phyloP scores from a whole-genome alignment of 2,329 filamentous ascomycete genomes.

The Fusarium sublunatum region DNA sequence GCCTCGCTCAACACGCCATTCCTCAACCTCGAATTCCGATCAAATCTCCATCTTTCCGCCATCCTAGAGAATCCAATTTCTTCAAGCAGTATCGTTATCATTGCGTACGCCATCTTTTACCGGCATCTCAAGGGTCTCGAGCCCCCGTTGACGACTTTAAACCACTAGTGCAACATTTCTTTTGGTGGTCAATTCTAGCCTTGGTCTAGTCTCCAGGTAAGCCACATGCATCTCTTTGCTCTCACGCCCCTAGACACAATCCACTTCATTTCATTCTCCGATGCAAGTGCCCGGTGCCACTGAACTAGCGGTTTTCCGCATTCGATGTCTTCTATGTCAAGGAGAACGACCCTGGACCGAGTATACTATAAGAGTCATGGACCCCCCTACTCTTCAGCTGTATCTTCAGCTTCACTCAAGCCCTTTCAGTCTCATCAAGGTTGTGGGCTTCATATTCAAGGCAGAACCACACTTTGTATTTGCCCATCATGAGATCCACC shows the following conservation, averaged over 20 bases:
- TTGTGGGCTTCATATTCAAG: constrained; percentile 22
- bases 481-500: constrained; percentile 40
- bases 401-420: constrained; percentile 17
- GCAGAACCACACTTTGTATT: constrained; percentile 6
- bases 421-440: constrained; percentile 20
- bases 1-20: constrained; percentile 8
- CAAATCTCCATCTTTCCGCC: constrained; percentile 20
- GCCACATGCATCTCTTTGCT: constrained; percentile 33
- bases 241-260: constrained; percentile 36
- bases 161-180: constrained; percentile 35
- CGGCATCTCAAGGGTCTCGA: constrained; percentile 15
- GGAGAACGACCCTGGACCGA: constrained; percentile 19
- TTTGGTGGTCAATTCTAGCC: constrained; percentile 28
- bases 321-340: constrained; percentile 32
- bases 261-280: constrained; percentile 43
- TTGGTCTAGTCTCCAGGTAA: constrained; percentile 38
- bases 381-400: constrained; percentile 23
- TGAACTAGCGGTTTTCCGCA: constrained; percentile 40
- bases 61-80: constrained; percentile 36
- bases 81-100: constrained; percentile 19
- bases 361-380: constrained; percentile 42
- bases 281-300: constrained; percentile 32
- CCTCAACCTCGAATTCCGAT: constrained; percentile 22
- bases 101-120: constrained; percentile 11
- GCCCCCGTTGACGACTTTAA: constrained; percentile 8